A percentile compares a stretch with the other conserved stretches of the same genome.
phyloP scores from a whole-genome alignment of 345 rosid genomes.

The Pistacia vera region DNA sequence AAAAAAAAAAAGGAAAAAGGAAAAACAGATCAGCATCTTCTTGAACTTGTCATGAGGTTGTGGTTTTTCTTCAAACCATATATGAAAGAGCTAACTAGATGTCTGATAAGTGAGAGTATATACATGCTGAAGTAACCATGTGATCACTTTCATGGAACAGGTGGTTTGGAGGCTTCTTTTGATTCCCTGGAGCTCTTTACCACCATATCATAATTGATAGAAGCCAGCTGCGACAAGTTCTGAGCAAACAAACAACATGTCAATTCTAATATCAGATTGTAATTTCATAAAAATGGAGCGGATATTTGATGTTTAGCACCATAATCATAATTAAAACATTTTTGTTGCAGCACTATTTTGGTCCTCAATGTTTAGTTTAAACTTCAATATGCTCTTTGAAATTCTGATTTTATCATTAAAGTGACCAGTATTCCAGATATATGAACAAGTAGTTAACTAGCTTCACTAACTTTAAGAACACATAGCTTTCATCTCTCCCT shows the following conservation, averaged over 20 bases:
- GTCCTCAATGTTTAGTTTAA: not conserved
- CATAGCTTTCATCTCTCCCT: no score
- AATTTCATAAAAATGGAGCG: not conserved
- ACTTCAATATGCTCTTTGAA: not conserved
- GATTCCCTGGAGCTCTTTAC: conserved; percentile 58
- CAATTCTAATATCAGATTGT: not conserved
- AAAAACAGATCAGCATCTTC: conserved; percentile 8
- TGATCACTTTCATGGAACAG: conserved; percentile 33
- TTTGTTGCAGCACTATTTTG: not conserved
- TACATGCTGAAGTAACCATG: not conserved
- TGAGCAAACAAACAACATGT: conserved; percentile 27
- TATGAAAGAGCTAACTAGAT: conserved; percentile 3
- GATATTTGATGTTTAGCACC: not conserved
- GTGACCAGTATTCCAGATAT: no score
- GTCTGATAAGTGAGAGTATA: not conserved
- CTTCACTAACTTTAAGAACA: no score
- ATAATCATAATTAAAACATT: not conserved
- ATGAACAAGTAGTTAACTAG: no score
- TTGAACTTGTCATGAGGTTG: conserved; percentile 5
- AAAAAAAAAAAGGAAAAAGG: not conserved
- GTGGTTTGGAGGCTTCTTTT: conserved; percentile 49
- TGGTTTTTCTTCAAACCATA: conserved; percentile 3
- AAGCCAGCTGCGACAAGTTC: conserved; percentile 93
- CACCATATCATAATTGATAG: conserved; percentile 83
- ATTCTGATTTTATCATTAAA: not conserved